Percentiles rank a stretch among this genome's conserved stretches.
These are phyloP conservation scores for Umbilicaria muhlenbergii DNA, from an alignment of 495 filamentous ascomycete genomes.

Conservation along the genomic window DNA sequence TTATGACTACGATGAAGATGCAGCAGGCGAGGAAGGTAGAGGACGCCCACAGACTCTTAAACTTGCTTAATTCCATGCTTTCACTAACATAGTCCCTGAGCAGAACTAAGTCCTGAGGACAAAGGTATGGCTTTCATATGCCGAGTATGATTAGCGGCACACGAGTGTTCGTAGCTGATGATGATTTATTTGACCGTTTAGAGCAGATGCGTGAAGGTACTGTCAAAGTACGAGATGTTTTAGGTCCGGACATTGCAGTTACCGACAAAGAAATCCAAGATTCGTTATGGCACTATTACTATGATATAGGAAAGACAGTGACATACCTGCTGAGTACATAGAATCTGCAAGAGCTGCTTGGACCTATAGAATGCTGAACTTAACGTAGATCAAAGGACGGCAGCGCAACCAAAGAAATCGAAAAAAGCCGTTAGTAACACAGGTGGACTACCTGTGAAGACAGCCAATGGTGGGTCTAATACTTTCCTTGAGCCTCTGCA, in stretches of 20 bases:
- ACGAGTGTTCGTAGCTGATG: too few relatives aligned
- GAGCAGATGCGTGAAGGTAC: slow-evolving; percentile 42
- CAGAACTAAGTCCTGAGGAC: slow-evolving; percentile 45
- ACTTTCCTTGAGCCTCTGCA: neutral
- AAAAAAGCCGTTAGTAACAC: slow-evolving; percentile 14
- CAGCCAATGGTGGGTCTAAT: slow-evolving; percentile 5
- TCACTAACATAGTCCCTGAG: neutral
- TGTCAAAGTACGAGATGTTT: slow-evolving; percentile 32
- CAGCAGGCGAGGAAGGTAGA: slow-evolving; percentile 15
- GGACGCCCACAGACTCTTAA: neutral
- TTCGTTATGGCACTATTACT: slow-evolving; percentile 89
- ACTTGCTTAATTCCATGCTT: neutral
- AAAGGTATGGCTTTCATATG: slow-evolving; percentile 23
- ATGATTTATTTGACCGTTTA: slow-evolving; percentile 5
- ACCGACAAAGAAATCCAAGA: slow-evolving; percentile 69
- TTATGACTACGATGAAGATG: slow-evolving; percentile 17
- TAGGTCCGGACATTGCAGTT: slow-evolving; percentile 35
- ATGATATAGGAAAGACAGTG: slow-evolving; percentile 73
- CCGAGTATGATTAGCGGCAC: too few relatives aligned
- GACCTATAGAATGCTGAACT: neutral
- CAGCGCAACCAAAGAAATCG: slow-evolving; percentile 19
- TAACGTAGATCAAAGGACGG: slow-evolving; percentile 13
- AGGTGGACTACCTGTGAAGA: neutral
- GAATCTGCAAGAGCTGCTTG: neutral
- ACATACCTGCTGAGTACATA: slow-evolving; percentile 56